phyloP scores from a whole-genome alignment of 1,284 basidiomycete species.

The Trametes sp. region DNA sequence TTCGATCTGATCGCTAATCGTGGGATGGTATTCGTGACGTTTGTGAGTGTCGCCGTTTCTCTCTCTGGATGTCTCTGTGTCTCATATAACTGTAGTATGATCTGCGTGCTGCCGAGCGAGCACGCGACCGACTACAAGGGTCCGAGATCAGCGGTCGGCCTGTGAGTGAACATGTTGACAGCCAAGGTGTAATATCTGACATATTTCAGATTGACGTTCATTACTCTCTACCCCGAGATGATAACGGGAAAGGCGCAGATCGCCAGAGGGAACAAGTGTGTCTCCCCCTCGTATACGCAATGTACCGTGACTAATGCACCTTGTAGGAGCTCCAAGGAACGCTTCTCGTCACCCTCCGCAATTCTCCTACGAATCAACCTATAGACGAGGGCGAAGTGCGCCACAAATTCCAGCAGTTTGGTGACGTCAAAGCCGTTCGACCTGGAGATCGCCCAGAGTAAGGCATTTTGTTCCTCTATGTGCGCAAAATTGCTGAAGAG shows the following conservation, averaged over 20 bases:
- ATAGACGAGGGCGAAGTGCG: conserved; percentile 88
- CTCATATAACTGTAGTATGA: conserved; percentile 69
- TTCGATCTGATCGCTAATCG: conserved; percentile 94
- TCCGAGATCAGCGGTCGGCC: conserved; percentile 85
- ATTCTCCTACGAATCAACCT: conserved; percentile 67
- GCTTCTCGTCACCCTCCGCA: conserved; percentile 79
- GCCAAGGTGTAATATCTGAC: conserved; percentile 7
- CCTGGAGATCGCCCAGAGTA: conserved; percentile 77
- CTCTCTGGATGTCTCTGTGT: conserved; percentile 8
- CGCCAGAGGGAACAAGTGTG: conserved; percentile 89
- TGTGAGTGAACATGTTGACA: conserved; percentile 54
- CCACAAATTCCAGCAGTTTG: conserved; percentile 85
- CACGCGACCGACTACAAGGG: conserved; percentile 87
- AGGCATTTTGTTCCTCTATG: conserved; percentile 35
- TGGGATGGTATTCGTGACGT: conserved; percentile 98
- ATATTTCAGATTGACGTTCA: conserved; percentile 91
- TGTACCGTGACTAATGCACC: conserved; percentile 18
- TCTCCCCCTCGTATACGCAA: not conserved
- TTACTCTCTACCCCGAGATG: conserved; percentile 93
- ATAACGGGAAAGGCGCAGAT: conserved; percentile 77
- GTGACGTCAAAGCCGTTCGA: conserved; percentile 86
- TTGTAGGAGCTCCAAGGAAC: conserved; percentile 79
- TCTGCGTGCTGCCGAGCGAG: conserved; percentile 89
- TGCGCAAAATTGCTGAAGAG: not conserved
- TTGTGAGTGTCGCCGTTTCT: conserved; percentile 72